These are phyloP conservation scores for Exophiala sp. DNA, from an alignment of 2,329 filamentous ascomycete species.

Conservation along the genomic window DNA sequence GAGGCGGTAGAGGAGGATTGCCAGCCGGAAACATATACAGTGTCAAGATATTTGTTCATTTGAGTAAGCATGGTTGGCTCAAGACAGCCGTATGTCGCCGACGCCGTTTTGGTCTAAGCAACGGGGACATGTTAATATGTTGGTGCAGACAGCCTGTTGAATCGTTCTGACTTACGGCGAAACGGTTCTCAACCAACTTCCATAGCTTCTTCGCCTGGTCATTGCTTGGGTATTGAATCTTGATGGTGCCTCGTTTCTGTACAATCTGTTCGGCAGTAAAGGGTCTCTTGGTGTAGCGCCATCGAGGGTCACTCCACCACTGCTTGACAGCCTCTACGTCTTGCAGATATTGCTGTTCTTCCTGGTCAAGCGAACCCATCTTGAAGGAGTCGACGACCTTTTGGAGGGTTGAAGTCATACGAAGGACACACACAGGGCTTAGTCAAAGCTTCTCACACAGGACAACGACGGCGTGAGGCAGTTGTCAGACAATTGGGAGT, in stretches of 20 bases:
- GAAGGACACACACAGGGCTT: not conserved
- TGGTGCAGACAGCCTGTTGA: not conserved
- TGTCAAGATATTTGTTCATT: conserved; percentile 98
- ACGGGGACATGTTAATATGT: not conserved
- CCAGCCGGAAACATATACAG: conserved; percentile 98
- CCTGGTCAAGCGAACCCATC: conserved; percentile 55
- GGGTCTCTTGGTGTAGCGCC: conserved; percentile 85
- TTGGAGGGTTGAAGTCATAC: conserved; percentile 14
- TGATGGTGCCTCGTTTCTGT: conserved; percentile 85
- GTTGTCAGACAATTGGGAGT: not conserved
- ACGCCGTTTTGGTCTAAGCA: conserved; percentile 71
- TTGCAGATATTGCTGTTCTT: conserved; percentile 70
- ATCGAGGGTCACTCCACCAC: conserved; percentile 92
- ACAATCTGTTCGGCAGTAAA: conserved; percentile 98
- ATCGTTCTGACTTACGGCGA: conserved; percentile 59
- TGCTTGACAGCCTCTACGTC: conserved; percentile 86
- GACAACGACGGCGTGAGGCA: not conserved
- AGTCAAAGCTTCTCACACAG: conserved; percentile 4
- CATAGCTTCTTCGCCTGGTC: conserved; percentile 89
- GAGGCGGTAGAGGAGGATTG: conserved; percentile 97
- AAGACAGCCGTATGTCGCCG: conserved; percentile 94
- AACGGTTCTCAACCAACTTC: conserved; percentile 81
- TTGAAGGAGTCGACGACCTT: conserved; percentile 22
- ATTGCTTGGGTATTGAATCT: conserved; percentile 89
- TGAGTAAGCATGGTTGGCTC: conserved; percentile 98